Evolutionary conservation across 1,284 basidiomycete species (phyloP).

Genomic region (Albatrellus sp.): DNA sequence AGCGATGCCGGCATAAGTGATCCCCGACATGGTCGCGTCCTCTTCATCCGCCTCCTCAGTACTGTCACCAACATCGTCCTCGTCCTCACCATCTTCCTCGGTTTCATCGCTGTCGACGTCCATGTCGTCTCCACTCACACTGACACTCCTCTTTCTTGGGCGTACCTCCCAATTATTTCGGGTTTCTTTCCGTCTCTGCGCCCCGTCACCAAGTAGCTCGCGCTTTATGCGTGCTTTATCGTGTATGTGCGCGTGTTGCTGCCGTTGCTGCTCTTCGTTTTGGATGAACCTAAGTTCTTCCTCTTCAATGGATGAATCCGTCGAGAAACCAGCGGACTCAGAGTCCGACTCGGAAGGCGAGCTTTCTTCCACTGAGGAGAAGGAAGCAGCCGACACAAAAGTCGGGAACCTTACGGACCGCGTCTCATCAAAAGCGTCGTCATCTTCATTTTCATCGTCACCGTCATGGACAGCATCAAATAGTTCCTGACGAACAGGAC

Average conservation of each 20-base stretch:
- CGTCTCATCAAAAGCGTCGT: constrained; percentile 16
- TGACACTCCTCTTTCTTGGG: constrained; percentile 55
- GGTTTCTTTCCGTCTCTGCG: constrained; percentile 26
- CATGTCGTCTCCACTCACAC: constrained; percentile 23
- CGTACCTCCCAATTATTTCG: constrained; percentile 56
- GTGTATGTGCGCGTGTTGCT: constrained; percentile 14
- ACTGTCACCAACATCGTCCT: constrained; percentile 29
- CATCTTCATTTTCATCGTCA: constrained; percentile 25
- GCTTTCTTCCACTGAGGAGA: constrained; percentile 8
- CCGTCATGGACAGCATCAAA: constrained; percentile 1
- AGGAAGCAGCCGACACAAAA: constrained; percentile 42
- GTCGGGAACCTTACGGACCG: constrained; percentile 38
- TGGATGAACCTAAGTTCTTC: constrained; percentile 54
- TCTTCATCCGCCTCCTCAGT: constrained; percentile 25
- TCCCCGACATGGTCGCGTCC: constrained; percentile 18
- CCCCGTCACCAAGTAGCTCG: constrained; percentile 41
- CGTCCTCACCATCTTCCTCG: constrained; percentile 42
- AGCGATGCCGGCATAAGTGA: constrained; percentile 41
- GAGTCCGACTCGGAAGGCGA: constrained; percentile 5
- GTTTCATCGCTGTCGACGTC: constrained; percentile 28
- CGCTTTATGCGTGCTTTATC: constrained; percentile 39
- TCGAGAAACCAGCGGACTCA: constrained; percentile 9
- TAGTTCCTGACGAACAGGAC: constrained; percentile 2
- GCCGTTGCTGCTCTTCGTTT: constrained; percentile 24
- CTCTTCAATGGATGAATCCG: constrained; percentile 12